Evolutionary conservation across 1,284 basidiomycete species (phyloP).

Genomic region (Xerocomus nothofagi): DNA sequence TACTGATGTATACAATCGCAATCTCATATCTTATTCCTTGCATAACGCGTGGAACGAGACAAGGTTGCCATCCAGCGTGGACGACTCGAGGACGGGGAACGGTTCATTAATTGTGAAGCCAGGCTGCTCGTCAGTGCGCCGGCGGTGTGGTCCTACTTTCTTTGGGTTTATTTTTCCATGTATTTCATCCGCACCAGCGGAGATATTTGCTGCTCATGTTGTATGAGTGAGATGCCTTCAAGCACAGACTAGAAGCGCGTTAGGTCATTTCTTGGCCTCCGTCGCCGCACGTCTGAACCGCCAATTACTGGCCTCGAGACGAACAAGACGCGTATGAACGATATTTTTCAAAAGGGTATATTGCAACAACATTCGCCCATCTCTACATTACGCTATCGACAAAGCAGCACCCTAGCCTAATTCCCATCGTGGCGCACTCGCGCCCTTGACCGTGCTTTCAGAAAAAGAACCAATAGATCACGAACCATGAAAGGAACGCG

Average conservation of each 20-base stretch:
- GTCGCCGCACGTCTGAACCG: no score
- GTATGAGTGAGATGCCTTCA: no score
- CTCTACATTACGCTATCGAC: constrained; percentile 7
- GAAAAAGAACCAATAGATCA: constrained; percentile 32
- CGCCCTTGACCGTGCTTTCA: constrained; percentile 4
- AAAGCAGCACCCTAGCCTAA: not conserved
- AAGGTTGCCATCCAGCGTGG: not conserved
- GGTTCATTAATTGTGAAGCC: not conserved
- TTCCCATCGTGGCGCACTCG: no score
- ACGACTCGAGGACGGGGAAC: no score
- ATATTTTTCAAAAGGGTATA: not conserved
- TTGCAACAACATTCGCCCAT: not conserved
- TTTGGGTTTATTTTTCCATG: not conserved
- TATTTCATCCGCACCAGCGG: no score
- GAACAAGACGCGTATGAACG: not conserved
- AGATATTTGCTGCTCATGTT: no score
- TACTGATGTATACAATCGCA: constrained; percentile 15
- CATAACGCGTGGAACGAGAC: not conserved
- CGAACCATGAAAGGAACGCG: constrained; percentile 24
- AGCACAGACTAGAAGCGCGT: not conserved
- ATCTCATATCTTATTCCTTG: not conserved
- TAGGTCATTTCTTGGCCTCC: no score
- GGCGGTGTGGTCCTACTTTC: not conserved
- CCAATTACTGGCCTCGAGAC: not conserved
- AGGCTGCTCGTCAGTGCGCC: no score